These are phyloP conservation scores for Tremellales sp. DNA, from an alignment of 1,284 basidiomycete genomes.

Conservation along the genomic window DNA sequence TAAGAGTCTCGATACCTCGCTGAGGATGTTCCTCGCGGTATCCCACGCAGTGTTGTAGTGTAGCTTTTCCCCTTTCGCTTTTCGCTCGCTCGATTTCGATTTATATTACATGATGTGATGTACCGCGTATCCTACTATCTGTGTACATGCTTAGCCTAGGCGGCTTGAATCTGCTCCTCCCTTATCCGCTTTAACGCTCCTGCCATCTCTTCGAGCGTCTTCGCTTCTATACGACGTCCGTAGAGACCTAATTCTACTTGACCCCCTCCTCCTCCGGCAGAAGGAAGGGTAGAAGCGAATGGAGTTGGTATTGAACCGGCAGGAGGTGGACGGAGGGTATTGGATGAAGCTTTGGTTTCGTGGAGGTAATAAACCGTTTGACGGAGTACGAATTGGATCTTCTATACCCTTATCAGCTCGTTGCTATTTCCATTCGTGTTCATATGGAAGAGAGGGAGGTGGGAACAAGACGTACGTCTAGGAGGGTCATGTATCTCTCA, in stretches of 20 bases:
- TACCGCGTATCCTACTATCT: background rate
- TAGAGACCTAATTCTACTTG: conserved; percentile 36
- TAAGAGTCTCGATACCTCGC: background rate
- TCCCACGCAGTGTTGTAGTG: background rate
- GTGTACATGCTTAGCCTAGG: too few species aligned
- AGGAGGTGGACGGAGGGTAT: conserved; percentile 28
- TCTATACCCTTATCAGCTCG: conserved; percentile 22
- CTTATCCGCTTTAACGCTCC: conserved; percentile 10
- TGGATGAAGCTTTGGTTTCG: conserved; percentile 29
- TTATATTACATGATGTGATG: background rate
- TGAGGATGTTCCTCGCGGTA: background rate
- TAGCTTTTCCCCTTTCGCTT: background rate
- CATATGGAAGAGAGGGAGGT: background rate
- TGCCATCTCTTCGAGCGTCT: conserved; percentile 28
- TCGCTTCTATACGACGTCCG: conserved; percentile 33
- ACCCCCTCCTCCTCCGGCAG: background rate
- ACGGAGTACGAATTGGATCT: conserved; percentile 45
- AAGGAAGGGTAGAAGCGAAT: conserved; percentile 27
- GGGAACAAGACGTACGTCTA: conserved; percentile 34
- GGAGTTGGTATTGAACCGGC: conserved; percentile 33
- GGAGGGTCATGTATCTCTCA: conserved; percentile 34
- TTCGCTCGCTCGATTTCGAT: too few species aligned
- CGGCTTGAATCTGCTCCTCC: conserved; percentile 1
- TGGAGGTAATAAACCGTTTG: conserved; percentile 43
- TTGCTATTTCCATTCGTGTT: too few species aligned